Evolutionary conservation across 257 asterid genomes (phyloP).

Genomic region (Phtheirospermum japonicum): DNA sequence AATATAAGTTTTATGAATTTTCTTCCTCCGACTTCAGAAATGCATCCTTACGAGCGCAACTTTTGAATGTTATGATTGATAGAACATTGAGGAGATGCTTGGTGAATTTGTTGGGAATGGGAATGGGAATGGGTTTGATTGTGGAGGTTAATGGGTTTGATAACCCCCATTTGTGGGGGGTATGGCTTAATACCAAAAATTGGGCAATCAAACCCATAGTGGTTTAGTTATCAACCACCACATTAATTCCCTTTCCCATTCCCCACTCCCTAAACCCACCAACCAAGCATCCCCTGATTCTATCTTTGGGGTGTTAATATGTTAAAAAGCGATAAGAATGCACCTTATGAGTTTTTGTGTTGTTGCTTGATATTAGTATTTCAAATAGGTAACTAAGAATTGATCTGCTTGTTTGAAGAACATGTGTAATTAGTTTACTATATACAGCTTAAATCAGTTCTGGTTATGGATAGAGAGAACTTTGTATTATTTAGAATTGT

Average conservation of each 20-base stretch:
- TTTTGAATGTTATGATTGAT: background rate
- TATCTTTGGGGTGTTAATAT: slow-evolving; percentile 19
- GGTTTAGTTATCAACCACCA: too few species aligned
- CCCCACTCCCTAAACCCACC: too few species aligned
- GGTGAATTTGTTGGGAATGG: too few species aligned
- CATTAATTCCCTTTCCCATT: too few species aligned
- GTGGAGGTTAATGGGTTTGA: too few species aligned
- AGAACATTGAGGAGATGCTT: too few species aligned
- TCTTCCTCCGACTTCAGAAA: background rate
- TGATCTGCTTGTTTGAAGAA: background rate
- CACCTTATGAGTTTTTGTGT: background rate
- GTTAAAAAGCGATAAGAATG: slow-evolving; percentile 2
- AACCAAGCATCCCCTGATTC: too few species aligned
- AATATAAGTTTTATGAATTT: background rate
- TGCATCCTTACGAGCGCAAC: background rate
- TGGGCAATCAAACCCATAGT: too few species aligned
- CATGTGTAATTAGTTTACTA: background rate
- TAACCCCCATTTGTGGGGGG: too few species aligned
- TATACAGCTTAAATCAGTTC: background rate
- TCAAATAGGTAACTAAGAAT: slow-evolving; percentile 2
- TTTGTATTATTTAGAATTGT: background rate
- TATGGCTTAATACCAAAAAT: too few species aligned
- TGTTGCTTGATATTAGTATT: background rate
- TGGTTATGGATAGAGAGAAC: slow-evolving; percentile 4
- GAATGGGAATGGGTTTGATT: too few species aligned